These are phyloP conservation scores for Blepharisma stoltei DNA, from an alignment of 73 alveolate genomes.

Conservation along the genomic window DNA sequence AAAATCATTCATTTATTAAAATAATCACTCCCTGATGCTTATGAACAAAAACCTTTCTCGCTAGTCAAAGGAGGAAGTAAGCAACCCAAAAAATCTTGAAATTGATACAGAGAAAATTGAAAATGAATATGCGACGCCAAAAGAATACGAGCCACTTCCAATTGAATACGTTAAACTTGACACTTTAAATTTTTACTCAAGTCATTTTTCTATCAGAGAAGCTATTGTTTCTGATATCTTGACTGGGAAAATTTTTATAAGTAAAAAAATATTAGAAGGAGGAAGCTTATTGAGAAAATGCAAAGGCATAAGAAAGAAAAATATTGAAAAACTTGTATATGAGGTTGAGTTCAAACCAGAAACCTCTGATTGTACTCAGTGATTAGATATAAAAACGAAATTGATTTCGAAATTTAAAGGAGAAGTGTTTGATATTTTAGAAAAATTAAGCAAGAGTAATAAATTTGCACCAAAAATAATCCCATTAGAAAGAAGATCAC, in stretches of 20 bases:
- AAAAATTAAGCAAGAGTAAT: background rate
- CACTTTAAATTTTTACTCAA: background rate
- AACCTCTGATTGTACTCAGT: background rate
- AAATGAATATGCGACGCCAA: background rate
- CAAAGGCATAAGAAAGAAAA: background rate
- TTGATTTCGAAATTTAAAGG: background rate
- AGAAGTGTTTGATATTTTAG: background rate
- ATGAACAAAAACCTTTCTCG: no score
- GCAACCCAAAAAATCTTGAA: background rate
- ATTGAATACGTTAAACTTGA: background rate
- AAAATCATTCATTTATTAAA: no score
- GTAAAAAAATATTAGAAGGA: background rate
- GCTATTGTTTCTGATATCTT: background rate
- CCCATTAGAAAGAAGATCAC: background rate
- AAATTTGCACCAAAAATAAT: background rate
- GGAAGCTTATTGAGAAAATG: background rate
- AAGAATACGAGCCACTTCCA: background rate
- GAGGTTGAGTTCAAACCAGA: background rate
- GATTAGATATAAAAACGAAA: background rate
- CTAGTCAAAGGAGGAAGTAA: no score
- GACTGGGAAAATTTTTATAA: conserved; percentile 2
- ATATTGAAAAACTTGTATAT: background rate
- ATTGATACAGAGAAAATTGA: conserved; percentile 9
- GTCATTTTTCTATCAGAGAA: background rate
- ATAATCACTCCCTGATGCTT: no score